Base-by-base conservation (phyloP, 2,329 filamentous ascomycete genomes). In the Fusarium nurragi region DNA sequence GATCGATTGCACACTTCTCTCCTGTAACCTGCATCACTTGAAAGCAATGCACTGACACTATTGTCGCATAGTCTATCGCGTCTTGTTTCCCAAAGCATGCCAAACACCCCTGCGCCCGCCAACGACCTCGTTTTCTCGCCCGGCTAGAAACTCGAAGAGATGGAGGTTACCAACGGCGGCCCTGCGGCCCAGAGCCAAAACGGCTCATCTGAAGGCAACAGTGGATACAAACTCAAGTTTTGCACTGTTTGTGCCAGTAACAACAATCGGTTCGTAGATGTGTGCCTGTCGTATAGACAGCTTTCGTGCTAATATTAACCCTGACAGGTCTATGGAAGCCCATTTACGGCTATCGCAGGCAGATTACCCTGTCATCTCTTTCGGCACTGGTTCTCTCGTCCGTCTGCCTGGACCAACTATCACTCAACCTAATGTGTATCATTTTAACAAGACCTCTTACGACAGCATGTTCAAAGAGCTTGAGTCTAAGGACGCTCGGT, bases 201-300 rank as follows among this genome's bases (percentile, higher is more conserved):
- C 55, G 80, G 80, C 52, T 78, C 81, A 23, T 30, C 58, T 23
- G 77, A 81, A 14, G 81, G 85, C 39, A 82, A 83, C 23, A 81
- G 81, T n/a, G 86, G 84, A 49, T 97, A 89, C 84, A 97, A 95
- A 79, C 86, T 99, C 63, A 96, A 92, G 75, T 97, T 98, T 79
- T 97, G 94, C 82, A 98, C 95, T 4, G 94, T 99, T n/a, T 99
- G 95, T 79, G 95, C 95, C 9, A 97, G 93, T 73, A 99, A 99
- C 73, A 93, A 99, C 78, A 99, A 99, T 75, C 89, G 95, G 88
- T 97, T 83, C 65, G 84, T 73, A 45, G 19, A 52, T 34, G n/a
- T n/a, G 19, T 47, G 16, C 22, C 40, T 39, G 30, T 11, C 14
- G 12, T 21, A 26, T 8, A 36, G 16, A 26, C 26, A 45, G 25